These are phyloP conservation scores for Bolboschoenoplectus hybrid DNA, from an alignment of 202 grass and related monocot species.

Conservation along the genomic window DNA sequence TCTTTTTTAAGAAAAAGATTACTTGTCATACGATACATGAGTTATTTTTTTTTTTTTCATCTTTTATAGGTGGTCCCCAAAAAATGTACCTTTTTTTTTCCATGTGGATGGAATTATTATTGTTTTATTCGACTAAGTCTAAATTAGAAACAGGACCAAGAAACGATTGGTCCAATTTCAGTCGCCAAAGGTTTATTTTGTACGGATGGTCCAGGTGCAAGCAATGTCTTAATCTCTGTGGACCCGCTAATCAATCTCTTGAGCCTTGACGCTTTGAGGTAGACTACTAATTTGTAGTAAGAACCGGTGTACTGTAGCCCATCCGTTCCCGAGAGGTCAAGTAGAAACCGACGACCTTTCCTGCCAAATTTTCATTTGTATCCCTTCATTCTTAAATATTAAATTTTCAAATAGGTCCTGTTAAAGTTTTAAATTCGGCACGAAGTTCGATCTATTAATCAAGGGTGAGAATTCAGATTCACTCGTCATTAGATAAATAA, in stretches of 20 bases:
- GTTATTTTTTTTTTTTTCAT: neutral
- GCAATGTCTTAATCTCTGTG: slow-evolving; percentile 11
- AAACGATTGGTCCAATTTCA: neutral
- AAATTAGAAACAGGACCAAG: neutral
- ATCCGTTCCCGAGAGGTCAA: slow-evolving; percentile 1
- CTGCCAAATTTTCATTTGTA: neutral
- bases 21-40: slow-evolving; percentile 7
- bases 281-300: neutral
- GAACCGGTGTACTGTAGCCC: neutral
- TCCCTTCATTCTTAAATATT: slow-evolving; percentile 5
- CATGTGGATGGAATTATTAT: neutral
- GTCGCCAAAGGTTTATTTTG: no score
- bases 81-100: neutral
- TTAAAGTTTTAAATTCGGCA: neutral
- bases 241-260: neutral
- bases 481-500: neutral
- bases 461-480: neutral
- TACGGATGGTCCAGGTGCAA: neutral
- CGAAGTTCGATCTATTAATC: neutral
- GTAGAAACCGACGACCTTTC: neutral
- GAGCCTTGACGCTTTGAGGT: neutral
- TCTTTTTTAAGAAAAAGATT: slow-evolving; percentile 7
- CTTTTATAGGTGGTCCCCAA: slow-evolving; percentile 17
- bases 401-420: neutral
- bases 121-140: neutral